These are phyloP conservation scores for Aspergillus biplanus DNA, from an alignment of 495 filamentous ascomycete species.

Conservation along the genomic window DNA sequence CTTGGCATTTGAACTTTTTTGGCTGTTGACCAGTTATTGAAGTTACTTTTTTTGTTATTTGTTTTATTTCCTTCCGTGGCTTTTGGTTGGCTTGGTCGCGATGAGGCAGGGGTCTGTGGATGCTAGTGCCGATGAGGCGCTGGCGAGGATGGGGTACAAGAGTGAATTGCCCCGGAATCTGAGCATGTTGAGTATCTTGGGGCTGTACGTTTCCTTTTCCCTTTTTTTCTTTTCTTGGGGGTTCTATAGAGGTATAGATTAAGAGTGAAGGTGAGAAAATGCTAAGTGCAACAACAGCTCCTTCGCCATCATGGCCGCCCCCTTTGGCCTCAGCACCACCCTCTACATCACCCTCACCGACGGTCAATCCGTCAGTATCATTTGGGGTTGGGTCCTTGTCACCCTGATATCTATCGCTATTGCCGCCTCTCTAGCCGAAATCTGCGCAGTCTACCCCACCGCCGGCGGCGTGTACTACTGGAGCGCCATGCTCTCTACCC, in stretches of 20 bases:
- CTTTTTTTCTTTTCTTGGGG: too few relatives aligned
- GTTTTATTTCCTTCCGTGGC: not conserved
- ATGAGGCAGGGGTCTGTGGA: conserved; percentile 33
- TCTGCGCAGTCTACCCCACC: conserved; percentile 73
- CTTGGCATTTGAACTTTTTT: not conserved
- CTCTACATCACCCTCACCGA: conserved; percentile 68
- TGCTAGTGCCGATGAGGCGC: conserved; percentile 53
- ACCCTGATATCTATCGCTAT: conserved; percentile 72
- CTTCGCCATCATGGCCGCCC: conserved; percentile 63
- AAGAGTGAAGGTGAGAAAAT: too few relatives aligned
- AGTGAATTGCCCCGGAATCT: conserved; percentile 62
- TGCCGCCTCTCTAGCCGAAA: conserved; percentile 75
- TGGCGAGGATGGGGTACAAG: conserved; percentile 67
- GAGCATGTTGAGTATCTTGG: conserved; percentile 68
- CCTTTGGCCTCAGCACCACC: conserved; percentile 72
- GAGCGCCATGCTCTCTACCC: conserved; percentile 65
- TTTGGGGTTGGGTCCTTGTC: conserved; percentile 73
- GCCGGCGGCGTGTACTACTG: conserved; percentile 74
- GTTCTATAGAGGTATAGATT: too few relatives aligned
- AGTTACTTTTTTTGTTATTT: not conserved
- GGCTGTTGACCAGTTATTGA: not conserved
- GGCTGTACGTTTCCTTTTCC: conserved; percentile 44
- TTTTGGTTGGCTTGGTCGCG: not conserved
- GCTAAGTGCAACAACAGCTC: conserved; percentile 28
- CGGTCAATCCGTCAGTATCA: conserved; percentile 66